Percentiles rank a stretch among this genome's conserved stretches.
Conservation (phyloP, 73 alveolate species). For the Vitrella brassicaformis region DNA sequence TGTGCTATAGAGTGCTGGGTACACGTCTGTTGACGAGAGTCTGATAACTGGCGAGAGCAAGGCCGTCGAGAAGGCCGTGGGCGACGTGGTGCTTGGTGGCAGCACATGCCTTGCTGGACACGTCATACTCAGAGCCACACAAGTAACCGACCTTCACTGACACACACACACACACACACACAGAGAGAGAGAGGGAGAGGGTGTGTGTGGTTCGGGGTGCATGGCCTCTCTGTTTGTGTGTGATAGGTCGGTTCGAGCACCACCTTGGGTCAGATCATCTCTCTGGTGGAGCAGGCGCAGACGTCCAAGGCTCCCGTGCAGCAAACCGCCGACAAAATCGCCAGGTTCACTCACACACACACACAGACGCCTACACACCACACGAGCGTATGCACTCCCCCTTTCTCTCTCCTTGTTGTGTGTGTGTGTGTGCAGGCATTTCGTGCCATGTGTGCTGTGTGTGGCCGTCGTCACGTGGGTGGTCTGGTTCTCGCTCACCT, state of each 20-base stretch:
- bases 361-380: background rate
- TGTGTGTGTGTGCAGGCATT: background rate
- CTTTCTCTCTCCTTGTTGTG: background rate
- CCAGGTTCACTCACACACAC: background rate
- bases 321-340: background rate
- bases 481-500: background rate
- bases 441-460: background rate
- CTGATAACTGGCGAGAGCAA: too few relatives aligned
- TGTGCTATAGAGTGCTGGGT: background rate
- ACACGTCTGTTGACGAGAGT: too few relatives aligned
- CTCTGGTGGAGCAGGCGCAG: background rate
- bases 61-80: background rate
- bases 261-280: background rate
- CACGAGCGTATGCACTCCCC: background rate
- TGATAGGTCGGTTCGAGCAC: background rate
- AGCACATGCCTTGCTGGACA: too few relatives aligned
- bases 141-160: too few relatives aligned
- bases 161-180: too few relatives aligned
- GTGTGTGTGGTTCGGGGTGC: too few relatives aligned
- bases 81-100: background rate
- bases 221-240: background rate
- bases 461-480: background rate
- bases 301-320: background rate
- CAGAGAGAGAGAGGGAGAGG: too few relatives aligned
- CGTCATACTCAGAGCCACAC: too few relatives aligned